These are phyloP conservation scores for Aspergillus ochraceoroseus DNA, from an alignment of 2,329 filamentous ascomycete species.

Conservation along the genomic window DNA sequence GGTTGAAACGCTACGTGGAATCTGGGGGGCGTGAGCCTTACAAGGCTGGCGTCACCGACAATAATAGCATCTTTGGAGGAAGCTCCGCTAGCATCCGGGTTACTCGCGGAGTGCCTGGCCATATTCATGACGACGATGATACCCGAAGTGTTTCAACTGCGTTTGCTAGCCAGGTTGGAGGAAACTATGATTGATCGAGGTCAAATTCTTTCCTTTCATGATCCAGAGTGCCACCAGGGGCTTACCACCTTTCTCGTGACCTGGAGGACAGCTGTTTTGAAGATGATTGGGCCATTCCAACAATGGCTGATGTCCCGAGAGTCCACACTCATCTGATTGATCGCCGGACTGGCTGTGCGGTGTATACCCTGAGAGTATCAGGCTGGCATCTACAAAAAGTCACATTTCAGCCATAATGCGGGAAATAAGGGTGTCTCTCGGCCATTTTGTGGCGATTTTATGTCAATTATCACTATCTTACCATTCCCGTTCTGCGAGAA, in stretches of 20 bases:
- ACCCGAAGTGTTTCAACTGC: slow-evolving; percentile 94
- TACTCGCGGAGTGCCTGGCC: slow-evolving; percentile 42
- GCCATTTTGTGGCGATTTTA: slow-evolving; percentile 11
- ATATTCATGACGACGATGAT: slow-evolving; percentile 69
- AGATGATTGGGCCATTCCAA: slow-evolving; percentile 15
- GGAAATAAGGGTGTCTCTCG: slow-evolving; percentile 13
- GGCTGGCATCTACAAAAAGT: slow-evolving; percentile 15
- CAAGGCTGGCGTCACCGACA: slow-evolving; percentile 49
- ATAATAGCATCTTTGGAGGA: slow-evolving; percentile 61
- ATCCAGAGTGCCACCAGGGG: slow-evolving; percentile 16
- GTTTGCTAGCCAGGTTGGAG: slow-evolving; percentile 89
- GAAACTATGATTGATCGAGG: slow-evolving; percentile 55
- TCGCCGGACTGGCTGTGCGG: slow-evolving; percentile 11
- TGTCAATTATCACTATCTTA: slow-evolving; percentile 14
- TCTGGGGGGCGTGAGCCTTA: slow-evolving; percentile 64
- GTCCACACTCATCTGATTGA: slow-evolving; percentile 14
- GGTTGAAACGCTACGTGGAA: slow-evolving; percentile 91
- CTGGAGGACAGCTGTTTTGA: slow-evolving; percentile 15
- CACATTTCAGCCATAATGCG: slow-evolving; percentile 13
- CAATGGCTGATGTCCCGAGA: slow-evolving; percentile 17
- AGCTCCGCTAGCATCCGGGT: slow-evolving; percentile 52
- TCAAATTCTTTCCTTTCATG: slow-evolving; percentile 7
- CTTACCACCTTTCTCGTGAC: slow-evolving; percentile 14
- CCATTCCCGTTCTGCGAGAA: slow-evolving; percentile 9
- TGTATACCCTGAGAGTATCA: slow-evolving; percentile 15